These are phyloP conservation scores for Lactifluus hygrophoroides DNA, from an alignment of 768 basidiomycete genomes.

Conservation along the genomic window DNA sequence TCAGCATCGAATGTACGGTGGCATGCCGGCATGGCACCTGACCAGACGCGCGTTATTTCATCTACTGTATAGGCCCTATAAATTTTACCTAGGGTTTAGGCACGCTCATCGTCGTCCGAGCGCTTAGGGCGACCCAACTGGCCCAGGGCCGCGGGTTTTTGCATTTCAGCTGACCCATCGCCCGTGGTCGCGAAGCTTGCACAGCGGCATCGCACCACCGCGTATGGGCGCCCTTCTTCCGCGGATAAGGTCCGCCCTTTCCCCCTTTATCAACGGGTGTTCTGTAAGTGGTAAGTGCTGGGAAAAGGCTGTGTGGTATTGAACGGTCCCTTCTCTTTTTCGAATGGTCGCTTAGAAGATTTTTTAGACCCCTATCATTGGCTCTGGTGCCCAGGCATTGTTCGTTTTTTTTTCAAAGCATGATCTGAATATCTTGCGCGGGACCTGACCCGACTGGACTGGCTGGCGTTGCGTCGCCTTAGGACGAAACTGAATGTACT, in stretches of 20 bases:
- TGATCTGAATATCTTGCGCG: too few species aligned
- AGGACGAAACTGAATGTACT: background rate
- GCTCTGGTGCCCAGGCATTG: background rate
- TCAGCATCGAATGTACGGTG: background rate
- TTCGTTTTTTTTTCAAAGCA: too few species aligned
- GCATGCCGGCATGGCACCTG: background rate
- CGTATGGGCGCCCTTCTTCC: background rate
- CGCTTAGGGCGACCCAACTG: slow-evolving; percentile 3
- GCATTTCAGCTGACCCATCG: background rate
- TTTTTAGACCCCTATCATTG: background rate
- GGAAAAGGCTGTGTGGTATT: background rate
- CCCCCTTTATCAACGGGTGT: background rate
- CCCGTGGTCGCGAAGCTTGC: background rate
- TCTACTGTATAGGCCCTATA: too few species aligned
- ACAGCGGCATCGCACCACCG: background rate
- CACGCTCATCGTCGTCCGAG: background rate
- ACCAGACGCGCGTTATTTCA: too few species aligned
- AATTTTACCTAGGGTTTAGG: background rate
- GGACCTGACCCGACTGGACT: background rate
- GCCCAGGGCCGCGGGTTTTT: background rate
- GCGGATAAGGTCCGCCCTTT: too few species aligned
- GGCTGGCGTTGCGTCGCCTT: background rate
- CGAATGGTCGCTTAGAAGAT: too few species aligned
- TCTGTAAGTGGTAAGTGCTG: background rate
- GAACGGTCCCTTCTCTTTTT: background rate